Evolutionary conservation across 768 basidiomycete genomes (phyloP).

Genomic region (Tulasnella sp.): DNA sequence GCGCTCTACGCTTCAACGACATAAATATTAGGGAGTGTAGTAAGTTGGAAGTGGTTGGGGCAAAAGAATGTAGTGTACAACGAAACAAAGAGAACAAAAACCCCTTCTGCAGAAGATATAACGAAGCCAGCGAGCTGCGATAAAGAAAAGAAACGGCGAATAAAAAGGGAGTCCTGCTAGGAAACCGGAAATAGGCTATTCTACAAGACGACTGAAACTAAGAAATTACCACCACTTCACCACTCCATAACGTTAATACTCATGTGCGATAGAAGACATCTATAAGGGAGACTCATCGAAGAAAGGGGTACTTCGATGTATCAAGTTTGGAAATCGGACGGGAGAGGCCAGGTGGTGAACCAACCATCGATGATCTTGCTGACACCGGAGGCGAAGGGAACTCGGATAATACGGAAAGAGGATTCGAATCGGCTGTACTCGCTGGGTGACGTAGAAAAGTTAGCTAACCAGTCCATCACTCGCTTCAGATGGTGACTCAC

Average conservation of each 20-base stretch:
- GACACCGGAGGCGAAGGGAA: background rate
- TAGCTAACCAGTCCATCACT: background rate
- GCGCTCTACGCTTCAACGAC: background rate
- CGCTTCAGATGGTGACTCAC: background rate
- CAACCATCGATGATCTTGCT: background rate
- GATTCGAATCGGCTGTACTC: background rate
- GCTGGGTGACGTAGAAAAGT: background rate
- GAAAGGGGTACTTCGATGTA: constrained; percentile 12
- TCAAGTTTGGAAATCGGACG: constrained; percentile 18
- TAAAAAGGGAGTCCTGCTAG: background rate
- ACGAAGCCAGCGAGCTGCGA: background rate
- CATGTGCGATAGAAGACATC: background rate
- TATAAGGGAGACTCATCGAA: background rate
- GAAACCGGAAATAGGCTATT: background rate
- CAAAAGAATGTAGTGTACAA: background rate
- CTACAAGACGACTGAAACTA: background rate
- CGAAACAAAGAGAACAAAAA: background rate
- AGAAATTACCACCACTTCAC: background rate
- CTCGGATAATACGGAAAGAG: background rate
- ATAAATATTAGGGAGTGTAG: background rate
- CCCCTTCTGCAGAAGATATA: background rate
- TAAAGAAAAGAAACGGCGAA: background rate
- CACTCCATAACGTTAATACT: background rate
- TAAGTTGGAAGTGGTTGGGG: background rate
- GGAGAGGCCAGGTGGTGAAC: background rate